Evolutionary conservation across 106 monocot species (phyloP), one percentile per base, ranked within the genome.

Genomic region (Ottelia alismoides): DNA sequence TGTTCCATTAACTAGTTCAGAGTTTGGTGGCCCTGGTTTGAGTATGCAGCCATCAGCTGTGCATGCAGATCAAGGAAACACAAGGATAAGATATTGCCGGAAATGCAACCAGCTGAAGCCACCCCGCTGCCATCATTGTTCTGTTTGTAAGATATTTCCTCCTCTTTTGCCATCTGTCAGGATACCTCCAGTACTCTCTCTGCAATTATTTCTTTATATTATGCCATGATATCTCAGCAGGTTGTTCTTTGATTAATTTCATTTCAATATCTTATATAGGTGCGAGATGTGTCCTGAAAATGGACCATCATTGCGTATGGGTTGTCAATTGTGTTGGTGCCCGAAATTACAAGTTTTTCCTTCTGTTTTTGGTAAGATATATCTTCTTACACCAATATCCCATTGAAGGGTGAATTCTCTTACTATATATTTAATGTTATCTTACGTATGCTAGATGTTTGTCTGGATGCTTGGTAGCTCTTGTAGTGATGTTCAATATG

Each of bases 241-340:
- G 6, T 16, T 7, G 6, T 6, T 46, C 47, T 51, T 51, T 47
- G 9, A 25, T 27, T 61, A 51, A 46, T 20, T 25, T 3, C 56
- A n/a, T 65, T 45, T 31, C 7, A n/a, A n/a, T n/a, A n/a, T n/a
- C n/a, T n/a, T n/a, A n/a, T 67, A 6, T 24, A 99, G 98, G 98
- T 86, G 90, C 85, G 29, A 85, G 83, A 62, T 99, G 98, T 63
- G 69, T 99, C 28, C 65, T 99, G 66, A 99, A 99, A 68, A 99
- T 99, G 98, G 98, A 99, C 53, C 98, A 99, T 57, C 98, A 99
- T 57, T 99, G 98, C 62, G 90, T 99, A 22, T 99, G 98, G 98
- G 98, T 99, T 72, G 98, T 99, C 31, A 99, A 99, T 59, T 99
- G 98, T 62, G 98, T 99, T 31, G 98, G 98, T 32, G 90, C 98